A percentile compares a stretch with the other conserved stretches of the same genome.
Evolutionary conservation across 345 rosid genomes (phyloP).

Genomic region (Lagerstroemia speciosa): DNA sequence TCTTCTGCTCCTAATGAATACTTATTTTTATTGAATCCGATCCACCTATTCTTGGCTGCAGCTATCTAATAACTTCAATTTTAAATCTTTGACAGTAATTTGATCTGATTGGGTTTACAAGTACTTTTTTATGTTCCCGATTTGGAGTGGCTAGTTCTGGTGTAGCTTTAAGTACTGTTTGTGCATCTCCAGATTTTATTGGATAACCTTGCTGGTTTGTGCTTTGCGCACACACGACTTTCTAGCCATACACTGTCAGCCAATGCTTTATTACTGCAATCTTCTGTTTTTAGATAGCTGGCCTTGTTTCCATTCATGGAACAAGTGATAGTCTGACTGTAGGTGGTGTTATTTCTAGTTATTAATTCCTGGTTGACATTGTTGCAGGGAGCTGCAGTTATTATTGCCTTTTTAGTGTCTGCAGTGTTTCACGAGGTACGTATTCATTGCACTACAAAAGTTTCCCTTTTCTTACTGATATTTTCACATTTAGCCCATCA

Average conservation of each 20-base stretch:
- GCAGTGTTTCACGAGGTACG: conserved; percentile 94
- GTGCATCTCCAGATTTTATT: background rate
- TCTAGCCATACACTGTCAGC: background rate
- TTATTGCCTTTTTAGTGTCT: conserved; percentile 74
- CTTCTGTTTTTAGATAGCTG: background rate
- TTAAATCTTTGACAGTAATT: too few relatives aligned
- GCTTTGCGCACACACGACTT: background rate
- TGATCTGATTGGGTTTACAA: background rate
- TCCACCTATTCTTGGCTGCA: too few relatives aligned
- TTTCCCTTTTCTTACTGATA: background rate
- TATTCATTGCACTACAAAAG: background rate
- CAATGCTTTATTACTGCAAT: background rate
- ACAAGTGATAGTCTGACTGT: background rate
- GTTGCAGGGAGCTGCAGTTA: conserved; percentile 56
- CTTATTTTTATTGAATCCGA: too few relatives aligned
- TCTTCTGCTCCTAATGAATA: too few relatives aligned
- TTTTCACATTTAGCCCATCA: background rate
- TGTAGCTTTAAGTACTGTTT: background rate
- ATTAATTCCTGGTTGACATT: conserved; percentile 4
- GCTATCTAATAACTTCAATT: too few relatives aligned
- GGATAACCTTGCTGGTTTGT: background rate
- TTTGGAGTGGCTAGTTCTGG: background rate
- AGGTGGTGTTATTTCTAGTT: background rate
- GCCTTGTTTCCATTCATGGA: background rate
- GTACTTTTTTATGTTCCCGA: background rate